phyloP scores from a whole-genome alignment of 1,139 yeast genomes.

The Pichia sp. region DNA sequence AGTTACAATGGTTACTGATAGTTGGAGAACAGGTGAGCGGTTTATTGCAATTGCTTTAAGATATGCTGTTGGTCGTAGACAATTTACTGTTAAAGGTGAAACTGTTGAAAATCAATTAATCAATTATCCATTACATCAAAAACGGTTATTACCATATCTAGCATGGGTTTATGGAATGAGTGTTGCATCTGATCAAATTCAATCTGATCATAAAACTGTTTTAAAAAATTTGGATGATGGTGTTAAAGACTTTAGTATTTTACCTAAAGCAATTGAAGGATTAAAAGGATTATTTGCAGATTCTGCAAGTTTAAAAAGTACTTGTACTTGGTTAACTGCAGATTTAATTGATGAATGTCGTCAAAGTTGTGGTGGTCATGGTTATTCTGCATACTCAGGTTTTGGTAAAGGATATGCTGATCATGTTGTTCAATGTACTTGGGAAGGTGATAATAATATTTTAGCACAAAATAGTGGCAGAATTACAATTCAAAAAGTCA shows the following conservation, averaged over 20 bases:
- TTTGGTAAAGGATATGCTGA: constrained; percentile 85
- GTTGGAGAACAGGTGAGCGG: constrained; percentile 74
- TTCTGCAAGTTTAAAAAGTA: constrained; percentile 85
- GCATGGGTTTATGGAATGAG: constrained; percentile 77
- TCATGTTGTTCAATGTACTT: constrained; percentile 94
- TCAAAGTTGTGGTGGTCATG: constrained; percentile 98
- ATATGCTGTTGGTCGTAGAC: constrained; percentile 86
- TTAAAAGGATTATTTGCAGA: constrained; percentile 77
- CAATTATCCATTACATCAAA: constrained; percentile 82
- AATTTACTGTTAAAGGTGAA: constrained; percentile 50
- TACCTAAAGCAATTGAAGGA: constrained; percentile 50
- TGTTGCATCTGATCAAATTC: constrained; percentile 64
- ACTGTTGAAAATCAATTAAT: constrained; percentile 57
- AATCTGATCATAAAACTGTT: constrained; percentile 46
- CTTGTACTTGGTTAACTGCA: constrained; percentile 82
- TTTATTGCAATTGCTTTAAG: constrained; percentile 79
- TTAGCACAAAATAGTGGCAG: constrained; percentile 80
- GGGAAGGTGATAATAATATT: constrained; percentile 96
- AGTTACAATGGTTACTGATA: constrained; percentile 82
- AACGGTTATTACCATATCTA: constrained; percentile 73
- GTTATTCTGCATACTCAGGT: constrained; percentile 84
- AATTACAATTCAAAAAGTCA: constrained; percentile 56
- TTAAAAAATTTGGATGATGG: constrained; percentile 52
- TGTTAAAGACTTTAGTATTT: constrained; percentile 31
- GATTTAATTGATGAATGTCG: constrained; percentile 79